A percentile compares a stretch with the other conserved stretches of the same genome.
These are phyloP conservation scores for Nakazawaea holstii DNA, from an alignment of 805 yeast species.

Conservation along the genomic window DNA sequence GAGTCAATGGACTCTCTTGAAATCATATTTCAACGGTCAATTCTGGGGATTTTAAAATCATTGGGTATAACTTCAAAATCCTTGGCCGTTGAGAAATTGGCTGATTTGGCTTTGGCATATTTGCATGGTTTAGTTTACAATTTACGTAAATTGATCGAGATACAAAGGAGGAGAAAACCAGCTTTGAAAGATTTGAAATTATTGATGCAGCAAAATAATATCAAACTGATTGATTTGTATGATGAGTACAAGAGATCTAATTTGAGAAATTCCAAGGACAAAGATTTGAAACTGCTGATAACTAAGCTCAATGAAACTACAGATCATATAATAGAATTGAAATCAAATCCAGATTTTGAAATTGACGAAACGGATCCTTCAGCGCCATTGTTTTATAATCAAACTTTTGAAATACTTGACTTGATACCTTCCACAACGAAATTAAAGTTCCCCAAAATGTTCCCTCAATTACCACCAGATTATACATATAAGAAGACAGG, in stretches of 20 bases:
- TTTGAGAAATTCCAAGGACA: slow-evolving; percentile 14
- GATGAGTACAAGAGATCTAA: slow-evolving; percentile 27
- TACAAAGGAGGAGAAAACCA: slow-evolving; percentile 56
- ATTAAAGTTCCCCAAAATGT: slow-evolving; percentile 43
- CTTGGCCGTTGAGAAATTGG: slow-evolving; percentile 33
- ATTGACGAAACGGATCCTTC: slow-evolving; percentile 30
- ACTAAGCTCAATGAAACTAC: slow-evolving; percentile 12
- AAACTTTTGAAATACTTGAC: slow-evolving; percentile 43
- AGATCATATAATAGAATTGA: slow-evolving; percentile 13
- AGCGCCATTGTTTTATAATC: slow-evolving; percentile 47
- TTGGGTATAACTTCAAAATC: slow-evolving; percentile 24
- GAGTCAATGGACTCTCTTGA: slow-evolving; percentile 4
- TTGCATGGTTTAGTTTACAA: slow-evolving; percentile 32
- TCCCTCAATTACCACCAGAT: slow-evolving; percentile 91
- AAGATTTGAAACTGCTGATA: slow-evolving; percentile 6
- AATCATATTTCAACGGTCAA: slow-evolving; percentile 17
- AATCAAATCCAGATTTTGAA: slow-evolving; percentile 8
- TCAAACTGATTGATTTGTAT: slow-evolving; percentile 34
- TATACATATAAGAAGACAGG: slow-evolving; percentile 85
- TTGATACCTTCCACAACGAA: slow-evolving; percentile 49
- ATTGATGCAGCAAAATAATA: slow-evolving; percentile 35
- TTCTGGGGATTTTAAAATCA: slow-evolving; percentile 30
- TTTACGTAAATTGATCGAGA: slow-evolving; percentile 45
- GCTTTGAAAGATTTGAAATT: slow-evolving; percentile 45
- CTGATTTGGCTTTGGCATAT: slow-evolving; percentile 28